Percentiles rank a stretch among this genome's conserved stretches.
Conservation (phyloP, 257 asterid species). For the Lycium ferocissimum region DNA sequence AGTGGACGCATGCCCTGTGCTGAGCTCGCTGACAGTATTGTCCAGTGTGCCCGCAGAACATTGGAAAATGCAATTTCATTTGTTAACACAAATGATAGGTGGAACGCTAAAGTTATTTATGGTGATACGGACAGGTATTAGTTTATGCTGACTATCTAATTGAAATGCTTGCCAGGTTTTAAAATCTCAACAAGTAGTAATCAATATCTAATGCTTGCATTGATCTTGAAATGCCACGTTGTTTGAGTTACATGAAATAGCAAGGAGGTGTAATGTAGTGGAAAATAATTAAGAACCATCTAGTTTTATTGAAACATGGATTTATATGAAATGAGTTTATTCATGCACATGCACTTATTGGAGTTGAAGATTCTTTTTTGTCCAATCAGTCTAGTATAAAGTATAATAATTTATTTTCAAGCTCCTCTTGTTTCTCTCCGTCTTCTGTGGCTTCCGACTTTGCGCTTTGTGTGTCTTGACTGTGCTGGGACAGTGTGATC, state of each 20-base stretch:
- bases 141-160: background rate
- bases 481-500: slow-evolving; percentile 20
- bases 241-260: background rate
- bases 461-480: background rate
- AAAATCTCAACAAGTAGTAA: slow-evolving; percentile 10
- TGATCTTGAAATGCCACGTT: slow-evolving; percentile 7
- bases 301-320: background rate
- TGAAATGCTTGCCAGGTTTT: background rate
- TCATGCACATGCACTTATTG: slow-evolving; percentile 11
- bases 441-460: background rate
- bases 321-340: slow-evolving; percentile 23
- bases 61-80: slow-evolving; percentile 87
- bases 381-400: slow-evolving; percentile 16
- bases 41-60: slow-evolving; percentile 95
- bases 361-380: background rate
- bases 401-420: background rate
- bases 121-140: slow-evolving; percentile 95
- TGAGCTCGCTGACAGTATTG: slow-evolving; percentile 98
- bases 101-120: slow-evolving; percentile 90
- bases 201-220: slow-evolving; percentile 6
- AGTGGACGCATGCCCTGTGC: slow-evolving; percentile 99
- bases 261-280: slow-evolving; percentile 21
- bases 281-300: background rate
- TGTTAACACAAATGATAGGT: slow-evolving; percentile 70
- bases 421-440: background rate